Conservation (phyloP, 768 basidiomycete species). For the Calocera cornea region DNA sequence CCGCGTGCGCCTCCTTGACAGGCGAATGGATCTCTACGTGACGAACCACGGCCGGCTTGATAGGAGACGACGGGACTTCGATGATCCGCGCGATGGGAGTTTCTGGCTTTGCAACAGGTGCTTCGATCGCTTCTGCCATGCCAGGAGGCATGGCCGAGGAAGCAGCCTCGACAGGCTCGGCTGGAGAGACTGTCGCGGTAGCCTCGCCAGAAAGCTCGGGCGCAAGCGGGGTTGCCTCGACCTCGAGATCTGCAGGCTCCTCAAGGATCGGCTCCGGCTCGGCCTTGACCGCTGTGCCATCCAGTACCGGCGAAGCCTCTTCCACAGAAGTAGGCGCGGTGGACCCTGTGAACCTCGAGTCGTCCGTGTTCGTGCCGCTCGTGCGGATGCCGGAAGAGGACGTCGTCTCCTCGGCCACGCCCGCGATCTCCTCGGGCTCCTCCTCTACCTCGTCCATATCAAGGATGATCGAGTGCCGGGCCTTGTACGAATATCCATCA, state of each 20-base stretch:
- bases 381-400: neutral
- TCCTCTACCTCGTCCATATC: conserved; percentile 58
- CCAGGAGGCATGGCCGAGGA: neutral
- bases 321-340: neutral
- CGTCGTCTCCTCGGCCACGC: neutral
- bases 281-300: neutral
- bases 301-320: neutral
- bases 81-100: neutral
- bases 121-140: neutral
- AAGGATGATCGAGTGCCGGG: conserved; percentile 62
- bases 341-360: neutral
- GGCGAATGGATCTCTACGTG: neutral
- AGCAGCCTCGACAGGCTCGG: neutral
- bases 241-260: neutral
- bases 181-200: neutral
- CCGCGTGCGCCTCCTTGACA: neutral
- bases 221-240: neutral
- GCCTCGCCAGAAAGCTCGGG: neutral
- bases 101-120: neutral
- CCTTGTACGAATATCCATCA: conserved; percentile 90
- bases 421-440: conserved; percentile 16
- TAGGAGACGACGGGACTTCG: neutral
- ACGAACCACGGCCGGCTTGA: neutral
- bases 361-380: conserved; percentile 6
- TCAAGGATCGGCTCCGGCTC: neutral